Conservation (phyloP, 106 monocot genomes). For the Phalaenopsis equestris region DNA sequence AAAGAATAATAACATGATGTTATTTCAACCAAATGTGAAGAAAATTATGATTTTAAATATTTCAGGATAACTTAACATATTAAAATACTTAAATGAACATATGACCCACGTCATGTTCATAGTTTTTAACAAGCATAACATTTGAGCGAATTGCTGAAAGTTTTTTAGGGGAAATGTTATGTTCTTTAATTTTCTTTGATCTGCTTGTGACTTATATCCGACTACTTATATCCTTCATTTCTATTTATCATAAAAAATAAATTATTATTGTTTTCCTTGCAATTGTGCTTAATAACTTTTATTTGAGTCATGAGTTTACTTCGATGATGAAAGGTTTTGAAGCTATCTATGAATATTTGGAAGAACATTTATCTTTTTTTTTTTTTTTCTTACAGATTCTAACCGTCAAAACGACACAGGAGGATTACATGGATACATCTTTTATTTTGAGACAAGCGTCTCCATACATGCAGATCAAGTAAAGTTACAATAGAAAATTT, state of each 20-base stretch:
- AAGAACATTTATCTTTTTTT: not conserved
- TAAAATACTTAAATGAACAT: too few species aligned
- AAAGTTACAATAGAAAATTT: constrained; percentile 5
- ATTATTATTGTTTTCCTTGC: not conserved
- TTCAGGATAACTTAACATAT: too few species aligned
- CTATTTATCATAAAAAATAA: not conserved
- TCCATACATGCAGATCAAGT: constrained; percentile 96
- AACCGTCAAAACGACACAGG: constrained; percentile 63
- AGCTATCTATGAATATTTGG: constrained; percentile 4
- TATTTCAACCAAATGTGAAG: too few species aligned
- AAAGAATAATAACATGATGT: too few species aligned
- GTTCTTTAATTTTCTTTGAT: not conserved
- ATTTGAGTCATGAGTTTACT: not conserved
- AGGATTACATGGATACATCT: constrained; percentile 73
- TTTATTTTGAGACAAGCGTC: constrained; percentile 77
- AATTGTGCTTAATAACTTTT: not conserved
- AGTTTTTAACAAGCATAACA: too few species aligned
- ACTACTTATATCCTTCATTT: not conserved
- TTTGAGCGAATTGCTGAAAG: too few species aligned
- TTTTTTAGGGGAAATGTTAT: too few species aligned
- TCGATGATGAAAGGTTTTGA: not conserved
- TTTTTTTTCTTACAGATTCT: constrained; percentile 50
- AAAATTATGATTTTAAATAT: too few species aligned
- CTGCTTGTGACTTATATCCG: not conserved
- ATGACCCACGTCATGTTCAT: too few species aligned